Evolutionary conservation across 1,284 basidiomycete genomes (phyloP).

Genomic region (Trametes pubescens): DNA sequence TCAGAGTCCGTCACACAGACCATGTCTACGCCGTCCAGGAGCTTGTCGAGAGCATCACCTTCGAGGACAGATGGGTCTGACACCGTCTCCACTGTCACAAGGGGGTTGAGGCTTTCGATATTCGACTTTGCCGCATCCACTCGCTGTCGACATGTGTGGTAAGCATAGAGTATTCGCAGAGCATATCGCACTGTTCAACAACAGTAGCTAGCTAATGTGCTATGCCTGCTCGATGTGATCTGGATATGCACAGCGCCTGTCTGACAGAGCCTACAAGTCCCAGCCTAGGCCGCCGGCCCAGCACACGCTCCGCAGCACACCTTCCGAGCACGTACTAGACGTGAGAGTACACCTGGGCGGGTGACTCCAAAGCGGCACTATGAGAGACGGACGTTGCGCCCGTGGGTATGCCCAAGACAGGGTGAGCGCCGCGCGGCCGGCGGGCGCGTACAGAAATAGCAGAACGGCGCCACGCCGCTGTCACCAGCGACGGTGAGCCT

Average conservation of each 20-base stretch:
- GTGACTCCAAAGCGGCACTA: slow-evolving; percentile 12
- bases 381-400: slow-evolving; percentile 26
- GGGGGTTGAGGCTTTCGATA: slow-evolving; percentile 91
- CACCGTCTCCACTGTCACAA: slow-evolving; percentile 82
- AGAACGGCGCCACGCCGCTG: slow-evolving; percentile 17
- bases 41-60: slow-evolving; percentile 60
- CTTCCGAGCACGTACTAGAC: slow-evolving; percentile 9
- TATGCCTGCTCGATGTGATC: not conserved
- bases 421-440: slow-evolving; percentile 10
- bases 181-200: not conserved
- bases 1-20: slow-evolving; percentile 86
- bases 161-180: slow-evolving; percentile 4
- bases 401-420: slow-evolving; percentile 15
- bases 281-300: not conserved
- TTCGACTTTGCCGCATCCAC: slow-evolving; percentile 85
- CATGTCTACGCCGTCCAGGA: slow-evolving; percentile 76
- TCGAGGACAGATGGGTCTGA: slow-evolving; percentile 60
- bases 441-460: slow-evolving; percentile 18
- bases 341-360: slow-evolving; percentile 25
- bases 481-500: slow-evolving; percentile 3
- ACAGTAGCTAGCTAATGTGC: not conserved
- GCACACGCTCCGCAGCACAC: slow-evolving; percentile 29
- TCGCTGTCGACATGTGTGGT: slow-evolving; percentile 59
- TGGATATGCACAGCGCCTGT: not conserved
- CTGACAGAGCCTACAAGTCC: not conserved